Evolutionary conservation across 176 grass and related monocot genomes (phyloP).

Genomic region (Juncus effusus): DNA sequence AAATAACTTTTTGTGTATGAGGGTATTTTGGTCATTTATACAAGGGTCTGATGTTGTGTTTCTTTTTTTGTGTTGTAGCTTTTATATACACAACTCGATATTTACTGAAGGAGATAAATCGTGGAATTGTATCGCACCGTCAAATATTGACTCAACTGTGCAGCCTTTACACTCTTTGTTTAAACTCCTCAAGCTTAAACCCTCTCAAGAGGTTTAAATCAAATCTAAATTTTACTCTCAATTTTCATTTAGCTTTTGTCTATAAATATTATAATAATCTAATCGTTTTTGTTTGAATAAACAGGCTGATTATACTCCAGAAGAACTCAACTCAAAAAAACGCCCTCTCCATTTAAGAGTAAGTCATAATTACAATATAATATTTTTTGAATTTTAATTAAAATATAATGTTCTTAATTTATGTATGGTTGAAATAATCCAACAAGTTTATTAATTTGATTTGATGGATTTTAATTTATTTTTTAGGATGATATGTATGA

Average conservation of each 20-base stretch:
- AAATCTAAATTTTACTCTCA: not conserved
- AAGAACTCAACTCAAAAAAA: conserved; percentile 52
- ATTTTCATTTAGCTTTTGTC: not conserved
- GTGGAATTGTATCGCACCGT: conserved; percentile 31
- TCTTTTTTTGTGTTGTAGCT: conserved; percentile 30
- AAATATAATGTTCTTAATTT: too few species aligned
- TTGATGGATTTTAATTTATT: not conserved
- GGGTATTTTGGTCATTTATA: not conserved
- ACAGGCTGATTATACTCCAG: conserved; percentile 81
- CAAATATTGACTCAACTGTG: conserved; percentile 35
- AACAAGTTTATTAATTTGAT: too few species aligned
- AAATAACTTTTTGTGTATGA: not conserved
- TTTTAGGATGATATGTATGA: conserved; percentile 47
- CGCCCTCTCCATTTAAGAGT: conserved; percentile 52
- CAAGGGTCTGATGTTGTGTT: not conserved
- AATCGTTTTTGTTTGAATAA: conserved; percentile 3
- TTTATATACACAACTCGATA: conserved; percentile 79
- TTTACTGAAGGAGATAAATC: conserved; percentile 42
- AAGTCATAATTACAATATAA: conserved; percentile 14
- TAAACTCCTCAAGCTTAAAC: conserved; percentile 54
- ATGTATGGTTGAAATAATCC: too few species aligned
- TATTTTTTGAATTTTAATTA: conserved; percentile 1
- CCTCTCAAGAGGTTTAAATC: conserved; percentile 46
- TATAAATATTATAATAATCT: not conserved
- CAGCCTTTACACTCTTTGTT: conserved; percentile 60